These are phyloP conservation scores for Globisporangium nunn DNA, from an alignment of 352 stramenopile species.

Conservation along the genomic window DNA sequence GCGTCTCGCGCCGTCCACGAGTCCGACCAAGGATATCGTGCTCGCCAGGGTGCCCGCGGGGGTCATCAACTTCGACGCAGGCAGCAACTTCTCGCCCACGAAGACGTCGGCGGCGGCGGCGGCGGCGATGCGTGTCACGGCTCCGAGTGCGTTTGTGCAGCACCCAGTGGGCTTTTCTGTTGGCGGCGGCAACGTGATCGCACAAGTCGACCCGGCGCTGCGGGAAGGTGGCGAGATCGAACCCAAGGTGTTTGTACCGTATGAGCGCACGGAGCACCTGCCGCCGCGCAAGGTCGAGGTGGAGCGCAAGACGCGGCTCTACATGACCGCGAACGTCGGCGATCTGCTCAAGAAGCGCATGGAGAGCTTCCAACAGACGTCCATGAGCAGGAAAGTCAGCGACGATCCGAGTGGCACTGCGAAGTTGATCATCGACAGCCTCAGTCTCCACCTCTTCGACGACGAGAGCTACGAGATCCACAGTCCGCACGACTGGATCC, in stretches of 20 bases:
- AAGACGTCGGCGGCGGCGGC: slow-evolving; percentile 32
- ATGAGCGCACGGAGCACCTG: slow-evolving; percentile 41
- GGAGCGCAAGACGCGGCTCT: slow-evolving; percentile 56
- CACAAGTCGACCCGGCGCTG: slow-evolving; percentile 30
- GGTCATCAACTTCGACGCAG: slow-evolving; percentile 55
- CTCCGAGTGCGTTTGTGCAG: slow-evolving; percentile 31
- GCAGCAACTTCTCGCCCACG: not conserved
- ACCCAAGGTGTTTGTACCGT: slow-evolving; percentile 68
- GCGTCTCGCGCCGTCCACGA: slow-evolving; percentile 50
- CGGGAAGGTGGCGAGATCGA: slow-evolving; percentile 51
- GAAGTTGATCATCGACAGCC: slow-evolving; percentile 43
- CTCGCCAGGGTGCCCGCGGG: slow-evolving; percentile 19
- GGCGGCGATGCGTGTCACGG: slow-evolving; percentile 28
- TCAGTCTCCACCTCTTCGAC: slow-evolving; percentile 71
- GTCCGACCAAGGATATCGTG: slow-evolving; percentile 33
- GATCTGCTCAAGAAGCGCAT: slow-evolving; percentile 42
- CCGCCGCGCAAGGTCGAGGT: slow-evolving; percentile 64
- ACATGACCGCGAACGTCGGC: slow-evolving; percentile 38
- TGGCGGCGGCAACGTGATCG: slow-evolving; percentile 34
- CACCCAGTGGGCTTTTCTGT: slow-evolving; percentile 34
- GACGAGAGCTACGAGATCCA: slow-evolving; percentile 78
- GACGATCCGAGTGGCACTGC: slow-evolving; percentile 41
- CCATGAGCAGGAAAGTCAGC: slow-evolving; percentile 29
- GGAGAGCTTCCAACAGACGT: slow-evolving; percentile 25
- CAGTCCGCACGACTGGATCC: slow-evolving; percentile 54